Conservation (phyloP, 148 eudicot genomes). For the Rhododendron henanense region DNA sequence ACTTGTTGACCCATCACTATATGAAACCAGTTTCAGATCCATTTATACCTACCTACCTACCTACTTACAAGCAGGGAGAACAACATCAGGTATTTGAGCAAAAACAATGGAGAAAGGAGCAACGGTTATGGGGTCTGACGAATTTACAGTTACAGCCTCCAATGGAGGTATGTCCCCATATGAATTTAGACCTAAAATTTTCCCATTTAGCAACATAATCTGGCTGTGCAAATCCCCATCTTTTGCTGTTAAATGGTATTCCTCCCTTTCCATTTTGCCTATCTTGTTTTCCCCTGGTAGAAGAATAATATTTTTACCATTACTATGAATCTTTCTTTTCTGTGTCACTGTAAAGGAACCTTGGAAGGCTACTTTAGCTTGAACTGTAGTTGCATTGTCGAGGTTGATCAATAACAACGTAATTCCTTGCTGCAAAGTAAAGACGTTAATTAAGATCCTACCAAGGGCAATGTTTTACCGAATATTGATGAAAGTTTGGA, state of each 20-base stretch:
- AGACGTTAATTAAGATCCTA: neutral
- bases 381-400: constrained; percentile 49
- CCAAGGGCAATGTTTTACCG: neutral
- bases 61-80: constrained; percentile 64
- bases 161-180: constrained; percentile 60
- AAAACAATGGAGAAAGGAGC: constrained; percentile 73
- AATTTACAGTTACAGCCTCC: constrained; percentile 45
- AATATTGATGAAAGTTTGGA: neutral
- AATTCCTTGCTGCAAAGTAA: constrained; percentile 52
- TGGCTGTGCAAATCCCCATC: constrained; percentile 71
- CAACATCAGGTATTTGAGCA: constrained; percentile 51
- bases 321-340: constrained; percentile 25
- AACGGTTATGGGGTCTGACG: constrained; percentile 47
- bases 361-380: constrained; percentile 32
- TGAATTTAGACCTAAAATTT: constrained; percentile 40
- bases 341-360: constrained; percentile 20
- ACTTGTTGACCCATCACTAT: neutral
- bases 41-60: neutral
- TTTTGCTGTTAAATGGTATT: constrained; percentile 75
- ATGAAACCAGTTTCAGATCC: constrained; percentile 14
- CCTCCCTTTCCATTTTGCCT: constrained; percentile 38
- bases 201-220: constrained; percentile 70
- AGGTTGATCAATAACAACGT: constrained; percentile 68
- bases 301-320: constrained; percentile 9
- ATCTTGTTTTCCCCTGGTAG: constrained; percentile 4